These are phyloP conservation scores for Taphrina flavorubra DNA, from an alignment of 1,139 yeast genomes.

Conservation along the genomic window DNA sequence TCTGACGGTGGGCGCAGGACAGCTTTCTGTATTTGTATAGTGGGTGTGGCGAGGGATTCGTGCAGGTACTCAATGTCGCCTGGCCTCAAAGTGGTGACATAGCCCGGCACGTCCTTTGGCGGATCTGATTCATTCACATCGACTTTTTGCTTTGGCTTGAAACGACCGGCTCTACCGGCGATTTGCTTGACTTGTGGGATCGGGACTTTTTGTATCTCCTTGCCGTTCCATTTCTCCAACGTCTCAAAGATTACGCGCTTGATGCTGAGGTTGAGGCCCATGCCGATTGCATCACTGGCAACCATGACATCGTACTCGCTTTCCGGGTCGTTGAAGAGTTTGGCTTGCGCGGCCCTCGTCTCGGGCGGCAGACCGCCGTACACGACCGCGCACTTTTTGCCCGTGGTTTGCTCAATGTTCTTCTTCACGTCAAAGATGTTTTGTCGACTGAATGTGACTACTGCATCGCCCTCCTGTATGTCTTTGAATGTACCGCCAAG, in stretches of 20 bases:
- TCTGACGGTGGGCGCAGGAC: constrained; percentile 73
- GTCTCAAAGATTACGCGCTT: constrained; percentile 77
- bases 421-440: constrained; percentile 70
- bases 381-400: constrained; percentile 79
- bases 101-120: constrained; percentile 55
- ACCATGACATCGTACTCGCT: constrained; percentile 79
- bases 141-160: constrained; percentile 50
- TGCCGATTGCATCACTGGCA: constrained; percentile 97
- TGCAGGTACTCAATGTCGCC: constrained; percentile 57
- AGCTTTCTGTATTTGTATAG: constrained; percentile 60
- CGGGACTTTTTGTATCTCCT: constrained; percentile 57
- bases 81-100: constrained; percentile 62
- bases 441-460: constrained; percentile 82
- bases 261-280: constrained; percentile 85
- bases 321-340: constrained; percentile 64
- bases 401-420: constrained; percentile 65
- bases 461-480: constrained; percentile 76
- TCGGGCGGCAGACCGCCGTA: constrained; percentile 98
- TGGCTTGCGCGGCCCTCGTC: constrained; percentile 83
- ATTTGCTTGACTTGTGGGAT: constrained; percentile 82
- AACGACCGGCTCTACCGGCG: constrained; percentile 97
- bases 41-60: constrained; percentile 58
- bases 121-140: constrained; percentile 36
- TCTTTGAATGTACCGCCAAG: constrained; percentile 50
- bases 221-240: constrained; percentile 74